Evolutionary conservation across 2,329 filamentous ascomycete genomes (phyloP).

Genomic region (Hortaea sp.): DNA sequence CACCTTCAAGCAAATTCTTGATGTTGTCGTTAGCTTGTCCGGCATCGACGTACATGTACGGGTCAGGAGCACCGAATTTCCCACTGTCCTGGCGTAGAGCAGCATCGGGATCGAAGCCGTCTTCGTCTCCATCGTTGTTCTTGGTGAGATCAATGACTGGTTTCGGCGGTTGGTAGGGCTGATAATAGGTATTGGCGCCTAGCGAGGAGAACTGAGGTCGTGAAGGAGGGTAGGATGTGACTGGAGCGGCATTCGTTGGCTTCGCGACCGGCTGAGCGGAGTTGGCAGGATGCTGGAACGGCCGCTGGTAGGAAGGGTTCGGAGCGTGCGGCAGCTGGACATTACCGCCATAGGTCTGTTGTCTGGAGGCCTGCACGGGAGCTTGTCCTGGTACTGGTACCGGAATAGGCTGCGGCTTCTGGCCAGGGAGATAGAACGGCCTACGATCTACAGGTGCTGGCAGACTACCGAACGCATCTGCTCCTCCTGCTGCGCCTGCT

Average conservation of each 20-base stretch:
- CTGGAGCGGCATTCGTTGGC: slow-evolving; percentile 38
- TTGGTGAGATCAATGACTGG: slow-evolving; percentile 42
- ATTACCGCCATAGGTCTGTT: slow-evolving; percentile 22
- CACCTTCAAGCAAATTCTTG: slow-evolving; percentile 72
- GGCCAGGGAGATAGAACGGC: slow-evolving; percentile 19
- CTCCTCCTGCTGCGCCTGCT: background rate
- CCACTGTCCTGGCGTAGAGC: slow-evolving; percentile 36
- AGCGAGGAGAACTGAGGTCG: slow-evolving; percentile 45
- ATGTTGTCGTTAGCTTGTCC: slow-evolving; percentile 64
- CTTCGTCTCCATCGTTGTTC: slow-evolving; percentile 32
- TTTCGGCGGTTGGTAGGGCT: slow-evolving; percentile 23
- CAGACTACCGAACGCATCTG: background rate
- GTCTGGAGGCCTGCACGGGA: background rate
- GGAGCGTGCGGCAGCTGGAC: slow-evolving; percentile 19
- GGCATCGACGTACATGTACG: slow-evolving; percentile 57
- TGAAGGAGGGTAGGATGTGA: slow-evolving; percentile 40
- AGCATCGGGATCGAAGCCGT: slow-evolving; percentile 39
- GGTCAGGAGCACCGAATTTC: slow-evolving; percentile 44
- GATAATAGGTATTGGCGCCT: slow-evolving; percentile 29
- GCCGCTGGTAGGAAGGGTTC: slow-evolving; percentile 8
- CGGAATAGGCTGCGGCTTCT: slow-evolving; percentile 3
- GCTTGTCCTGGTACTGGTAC: background rate
- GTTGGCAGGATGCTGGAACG: slow-evolving; percentile 14
- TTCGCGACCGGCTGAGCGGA: slow-evolving; percentile 27
- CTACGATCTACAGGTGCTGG: slow-evolving; percentile 1